Conservation (phyloP, 495 filamentous ascomycete species). For the Tricharina praecox region DNA sequence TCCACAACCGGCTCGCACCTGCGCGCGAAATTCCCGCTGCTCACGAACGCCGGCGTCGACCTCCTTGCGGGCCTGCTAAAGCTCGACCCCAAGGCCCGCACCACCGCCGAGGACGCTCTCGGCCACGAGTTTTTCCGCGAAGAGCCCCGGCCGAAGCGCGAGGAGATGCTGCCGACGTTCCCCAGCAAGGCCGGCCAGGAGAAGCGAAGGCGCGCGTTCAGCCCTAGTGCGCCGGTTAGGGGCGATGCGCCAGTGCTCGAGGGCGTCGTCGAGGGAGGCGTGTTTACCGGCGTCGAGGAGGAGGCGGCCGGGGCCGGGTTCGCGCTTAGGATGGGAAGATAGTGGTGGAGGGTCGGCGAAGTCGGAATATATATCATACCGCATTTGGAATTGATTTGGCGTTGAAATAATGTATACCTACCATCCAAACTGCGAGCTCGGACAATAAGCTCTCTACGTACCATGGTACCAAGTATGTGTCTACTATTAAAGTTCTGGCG, state of each 20-base stretch:
- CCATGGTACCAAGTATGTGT: too few species aligned
- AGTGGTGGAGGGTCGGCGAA: not conserved
- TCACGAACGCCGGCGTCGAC: slow-evolving; percentile 55
- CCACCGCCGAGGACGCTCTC: slow-evolving; percentile 51
- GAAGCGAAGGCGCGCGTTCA: slow-evolving; percentile 51
- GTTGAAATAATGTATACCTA: too few species aligned
- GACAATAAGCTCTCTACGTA: too few species aligned
- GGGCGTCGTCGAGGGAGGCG: slow-evolving; percentile 55
- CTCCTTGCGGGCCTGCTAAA: slow-evolving; percentile 54
- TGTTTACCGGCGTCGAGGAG: slow-evolving; percentile 49
- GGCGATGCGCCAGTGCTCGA: slow-evolving; percentile 53
- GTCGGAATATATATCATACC: too few species aligned
- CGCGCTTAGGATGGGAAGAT: slow-evolving; percentile 47
- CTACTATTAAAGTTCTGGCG: too few species aligned
- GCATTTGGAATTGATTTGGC: too few species aligned
- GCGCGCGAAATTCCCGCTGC: slow-evolving; percentile 60
- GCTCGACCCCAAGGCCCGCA: slow-evolving; percentile 56
- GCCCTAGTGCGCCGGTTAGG: slow-evolving; percentile 71
- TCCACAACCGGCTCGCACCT: slow-evolving; percentile 32
- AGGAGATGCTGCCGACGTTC: slow-evolving; percentile 80
- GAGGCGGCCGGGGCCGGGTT: slow-evolving; percentile 61
- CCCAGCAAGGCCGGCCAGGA: slow-evolving; percentile 91
- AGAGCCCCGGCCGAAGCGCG: slow-evolving; percentile 70
- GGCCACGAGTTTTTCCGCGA: slow-evolving; percentile 74
- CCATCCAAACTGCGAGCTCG: too few species aligned